Percentiles rank a stretch among this genome's conserved stretches.
These are phyloP conservation scores for Entamoeba histolytica DNA, from an alignment of 208 protist species.

Conservation along the genomic window DNA sequence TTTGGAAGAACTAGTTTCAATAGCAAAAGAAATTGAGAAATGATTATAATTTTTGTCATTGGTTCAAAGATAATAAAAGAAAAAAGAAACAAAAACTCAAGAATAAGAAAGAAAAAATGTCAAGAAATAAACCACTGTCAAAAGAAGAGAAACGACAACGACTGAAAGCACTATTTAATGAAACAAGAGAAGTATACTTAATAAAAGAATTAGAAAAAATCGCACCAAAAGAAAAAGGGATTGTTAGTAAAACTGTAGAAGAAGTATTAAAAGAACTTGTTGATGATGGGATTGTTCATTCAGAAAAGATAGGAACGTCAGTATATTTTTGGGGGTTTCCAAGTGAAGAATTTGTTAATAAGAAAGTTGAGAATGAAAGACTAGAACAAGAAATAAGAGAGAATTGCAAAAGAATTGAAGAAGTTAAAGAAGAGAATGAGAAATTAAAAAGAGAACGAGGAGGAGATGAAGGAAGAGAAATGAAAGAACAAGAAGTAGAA, in stretches of 20 bases:
- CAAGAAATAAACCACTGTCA: slow-evolving; percentile 16
- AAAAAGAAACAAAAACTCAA: neutral
- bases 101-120: neutral
- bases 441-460: neutral
- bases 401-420: neutral
- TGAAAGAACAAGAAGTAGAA: neutral
- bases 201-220: slow-evolving; percentile 28
- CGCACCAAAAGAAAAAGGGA: slow-evolving; percentile 15
- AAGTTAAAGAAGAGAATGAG: neutral
- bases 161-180: slow-evolving; percentile 14
- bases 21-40: neutral
- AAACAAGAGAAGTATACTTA: slow-evolving; percentile 13
- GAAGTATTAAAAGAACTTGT: slow-evolving; percentile 5
- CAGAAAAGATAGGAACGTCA: slow-evolving; percentile 14
- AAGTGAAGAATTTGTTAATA: neutral
- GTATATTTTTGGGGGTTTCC: slow-evolving; percentile 10
- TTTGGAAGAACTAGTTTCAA: too few relatives aligned
- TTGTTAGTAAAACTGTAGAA: slow-evolving; percentile 4
- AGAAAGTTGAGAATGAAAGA: neutral
- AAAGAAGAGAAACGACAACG: slow-evolving; percentile 24
- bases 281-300: slow-evolving; percentile 5
- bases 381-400: neutral
- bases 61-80: neutral
- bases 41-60: too few relatives aligned
- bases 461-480: neutral